Evolutionary conservation across 208 protist species (phyloP).

Genomic region (Balamuthia mandrillaris): DNA sequence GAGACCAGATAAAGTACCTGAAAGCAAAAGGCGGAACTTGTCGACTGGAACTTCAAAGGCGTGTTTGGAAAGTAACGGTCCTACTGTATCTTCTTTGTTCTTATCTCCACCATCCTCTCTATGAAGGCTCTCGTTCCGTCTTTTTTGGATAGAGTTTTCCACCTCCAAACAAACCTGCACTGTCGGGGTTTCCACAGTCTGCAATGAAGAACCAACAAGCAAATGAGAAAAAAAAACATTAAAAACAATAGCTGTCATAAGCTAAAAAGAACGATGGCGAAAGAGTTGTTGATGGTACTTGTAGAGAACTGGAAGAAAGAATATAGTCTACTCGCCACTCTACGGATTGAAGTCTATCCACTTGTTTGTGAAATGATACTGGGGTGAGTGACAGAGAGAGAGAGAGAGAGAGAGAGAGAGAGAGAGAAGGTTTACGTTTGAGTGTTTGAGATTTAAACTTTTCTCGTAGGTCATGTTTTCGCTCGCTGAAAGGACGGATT

Average conservation of each 20-base stretch:
- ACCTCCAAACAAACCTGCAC: neutral
- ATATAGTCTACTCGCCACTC: constrained; percentile 59
- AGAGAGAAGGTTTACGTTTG: constrained; percentile 11
- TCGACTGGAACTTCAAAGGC: neutral
- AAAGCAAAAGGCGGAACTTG: neutral
- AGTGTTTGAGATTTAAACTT: constrained; percentile 46
- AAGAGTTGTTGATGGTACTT: neutral
- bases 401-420: neutral
- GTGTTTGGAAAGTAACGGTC: neutral
- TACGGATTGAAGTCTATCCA: constrained; percentile 24
- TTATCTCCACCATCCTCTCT: neutral
- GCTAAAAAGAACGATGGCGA: neutral
- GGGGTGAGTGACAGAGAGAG: neutral
- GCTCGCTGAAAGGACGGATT: constrained; percentile 32
- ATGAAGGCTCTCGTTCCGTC: too few species aligned
- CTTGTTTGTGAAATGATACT: neutral
- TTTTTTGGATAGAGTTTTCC: too few species aligned
- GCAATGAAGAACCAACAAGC: neutral
- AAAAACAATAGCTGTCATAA: neutral
- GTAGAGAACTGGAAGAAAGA: neutral
- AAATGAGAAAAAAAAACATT: neutral
- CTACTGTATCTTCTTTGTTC: neutral
- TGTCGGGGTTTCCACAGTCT: neutral
- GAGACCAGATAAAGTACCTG: neutral
- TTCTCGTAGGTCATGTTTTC: constrained; percentile 43